Evolutionary conservation across 2,329 filamentous ascomycete genomes (phyloP).

Genomic region (Whalleya microplaca): DNA sequence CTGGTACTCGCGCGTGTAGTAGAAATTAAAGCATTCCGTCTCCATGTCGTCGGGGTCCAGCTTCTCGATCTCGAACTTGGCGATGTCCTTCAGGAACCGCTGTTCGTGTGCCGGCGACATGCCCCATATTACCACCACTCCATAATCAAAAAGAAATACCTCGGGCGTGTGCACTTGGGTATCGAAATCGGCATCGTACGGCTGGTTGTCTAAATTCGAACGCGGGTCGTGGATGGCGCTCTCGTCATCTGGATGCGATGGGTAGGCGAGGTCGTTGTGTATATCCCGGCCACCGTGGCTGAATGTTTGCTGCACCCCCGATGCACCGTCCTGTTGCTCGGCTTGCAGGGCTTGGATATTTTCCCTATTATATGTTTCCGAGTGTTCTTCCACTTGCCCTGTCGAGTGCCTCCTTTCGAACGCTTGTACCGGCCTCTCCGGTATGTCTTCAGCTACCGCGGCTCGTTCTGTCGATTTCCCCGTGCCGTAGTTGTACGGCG

Average conservation of each 20-base stretch:
- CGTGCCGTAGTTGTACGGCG: slow-evolving; percentile 79
- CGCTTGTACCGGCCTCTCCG: slow-evolving; percentile 45
- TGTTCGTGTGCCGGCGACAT: slow-evolving; percentile 92
- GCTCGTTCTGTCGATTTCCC: slow-evolving; percentile 39
- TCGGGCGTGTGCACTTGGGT: slow-evolving; percentile 89
- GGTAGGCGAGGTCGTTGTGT: slow-evolving; percentile 42
- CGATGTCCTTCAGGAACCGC: slow-evolving; percentile 88
- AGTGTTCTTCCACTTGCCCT: slow-evolving; percentile 66
- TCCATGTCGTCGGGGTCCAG: slow-evolving; percentile 87
- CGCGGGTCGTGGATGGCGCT: slow-evolving; percentile 40
- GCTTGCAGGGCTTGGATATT: slow-evolving; percentile 66
- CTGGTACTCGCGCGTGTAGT: slow-evolving; percentile 97
- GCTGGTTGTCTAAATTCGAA: slow-evolving; percentile 34
- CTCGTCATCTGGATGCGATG: slow-evolving; percentile 34
- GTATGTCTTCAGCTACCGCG: slow-evolving; percentile 41
- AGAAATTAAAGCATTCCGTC: slow-evolving; percentile 97
- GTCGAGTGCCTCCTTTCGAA: slow-evolving; percentile 76
- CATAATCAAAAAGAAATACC: slow-evolving; percentile 95
- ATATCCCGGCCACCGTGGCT: slow-evolving; percentile 35
- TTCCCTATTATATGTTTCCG: slow-evolving; percentile 62
- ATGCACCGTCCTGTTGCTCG: slow-evolving; percentile 30
- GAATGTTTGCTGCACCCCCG: slow-evolving; percentile 34
- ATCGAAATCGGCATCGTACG: slow-evolving; percentile 72
- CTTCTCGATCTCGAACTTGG: slow-evolving; percentile 93
- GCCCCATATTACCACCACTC: slow-evolving; percentile 97